A percentile compares a stretch with the other conserved stretches of the same genome.
These are phyloP conservation scores for Blastomyces parvus DNA, from an alignment of 2,329 filamentous ascomycete species.

Conservation along the genomic window DNA sequence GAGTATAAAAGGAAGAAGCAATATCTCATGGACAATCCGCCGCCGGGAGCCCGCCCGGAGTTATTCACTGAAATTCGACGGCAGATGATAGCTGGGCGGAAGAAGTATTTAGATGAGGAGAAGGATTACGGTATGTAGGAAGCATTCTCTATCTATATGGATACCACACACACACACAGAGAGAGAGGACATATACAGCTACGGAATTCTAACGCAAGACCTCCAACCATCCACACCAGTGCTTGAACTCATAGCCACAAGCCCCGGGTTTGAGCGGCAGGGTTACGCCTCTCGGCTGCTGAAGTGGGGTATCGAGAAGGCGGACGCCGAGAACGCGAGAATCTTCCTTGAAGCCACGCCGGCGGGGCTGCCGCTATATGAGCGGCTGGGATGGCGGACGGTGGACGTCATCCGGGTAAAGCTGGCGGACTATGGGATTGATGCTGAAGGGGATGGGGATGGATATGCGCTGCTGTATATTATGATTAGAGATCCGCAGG, in stretches of 20 bases:
- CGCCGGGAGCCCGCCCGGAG: not conserved
- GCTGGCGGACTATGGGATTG: constrained; percentile 8
- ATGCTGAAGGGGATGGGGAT: constrained; percentile 5
- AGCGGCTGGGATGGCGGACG: constrained; percentile 7
- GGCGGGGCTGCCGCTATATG: constrained; percentile 3
- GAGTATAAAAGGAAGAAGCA: constrained; percentile 1
- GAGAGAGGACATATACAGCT: not conserved
- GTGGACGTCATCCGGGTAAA: constrained; percentile 4
- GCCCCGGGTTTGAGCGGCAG: constrained; percentile 4
- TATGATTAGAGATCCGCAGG: constrained; percentile 10
- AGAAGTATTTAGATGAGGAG: constrained; percentile 9
- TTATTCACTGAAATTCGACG: not conserved
- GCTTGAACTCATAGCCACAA: constrained; percentile 7
- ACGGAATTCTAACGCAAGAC: not conserved
- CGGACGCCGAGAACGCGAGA: constrained; percentile 6
- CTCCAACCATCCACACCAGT: not conserved
- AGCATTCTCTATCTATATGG: not conserved
- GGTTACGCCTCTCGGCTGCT: constrained; percentile 6
- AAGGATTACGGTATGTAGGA: constrained; percentile 9
- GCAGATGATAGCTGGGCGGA: not conserved
- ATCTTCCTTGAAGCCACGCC: constrained; percentile 10
- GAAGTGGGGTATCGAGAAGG: constrained; percentile 5
- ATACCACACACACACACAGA: no score
- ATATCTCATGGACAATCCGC: constrained; percentile 4
- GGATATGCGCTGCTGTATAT: not conserved